phyloP scores from a whole-genome alignment of 768 basidiomycete species.

The Lanmaoa pseudosensibilis region DNA sequence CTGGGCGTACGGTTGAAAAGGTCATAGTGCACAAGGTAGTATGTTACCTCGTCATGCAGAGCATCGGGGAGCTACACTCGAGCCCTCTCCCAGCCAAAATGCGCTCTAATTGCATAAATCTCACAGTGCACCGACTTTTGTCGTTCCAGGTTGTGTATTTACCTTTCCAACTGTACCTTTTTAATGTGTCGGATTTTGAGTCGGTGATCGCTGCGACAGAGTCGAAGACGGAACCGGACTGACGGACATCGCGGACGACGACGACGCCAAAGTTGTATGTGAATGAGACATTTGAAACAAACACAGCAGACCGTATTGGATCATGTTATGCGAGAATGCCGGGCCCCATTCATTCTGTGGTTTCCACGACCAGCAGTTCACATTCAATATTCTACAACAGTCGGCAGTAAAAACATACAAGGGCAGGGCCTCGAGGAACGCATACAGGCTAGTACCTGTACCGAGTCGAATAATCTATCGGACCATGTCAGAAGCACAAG shows the following conservation, averaged over 20 bases:
- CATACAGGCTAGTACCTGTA: constrained; percentile 57
- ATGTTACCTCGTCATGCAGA: no score
- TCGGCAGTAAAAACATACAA: not conserved
- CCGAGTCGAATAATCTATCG: constrained; percentile 75
- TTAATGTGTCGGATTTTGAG: not conserved
- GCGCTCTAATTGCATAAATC: no score
- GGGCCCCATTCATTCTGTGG: constrained; percentile 18
- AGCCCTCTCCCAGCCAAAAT: no score
- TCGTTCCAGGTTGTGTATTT: no score
- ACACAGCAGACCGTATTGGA: not conserved
- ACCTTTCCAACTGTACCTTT: no score
- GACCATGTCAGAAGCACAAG: not conserved
- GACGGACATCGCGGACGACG: constrained; percentile 18
- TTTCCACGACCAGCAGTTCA: not conserved
- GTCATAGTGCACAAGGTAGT: no score
- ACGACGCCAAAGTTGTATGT: not conserved
- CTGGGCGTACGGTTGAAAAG: no score
- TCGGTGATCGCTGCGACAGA: constrained; percentile 4
- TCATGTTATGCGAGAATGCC: constrained; percentile 30
- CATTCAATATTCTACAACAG: not conserved
- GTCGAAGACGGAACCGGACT: constrained; percentile 19
- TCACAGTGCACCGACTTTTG: no score
- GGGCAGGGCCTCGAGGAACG: not conserved
- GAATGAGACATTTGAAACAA: not conserved
- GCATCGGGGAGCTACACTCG: no score